Evolutionary conservation across 163 green algal species (phyloP).

Genomic region (Chlamydomonas reinhardtii): DNA sequence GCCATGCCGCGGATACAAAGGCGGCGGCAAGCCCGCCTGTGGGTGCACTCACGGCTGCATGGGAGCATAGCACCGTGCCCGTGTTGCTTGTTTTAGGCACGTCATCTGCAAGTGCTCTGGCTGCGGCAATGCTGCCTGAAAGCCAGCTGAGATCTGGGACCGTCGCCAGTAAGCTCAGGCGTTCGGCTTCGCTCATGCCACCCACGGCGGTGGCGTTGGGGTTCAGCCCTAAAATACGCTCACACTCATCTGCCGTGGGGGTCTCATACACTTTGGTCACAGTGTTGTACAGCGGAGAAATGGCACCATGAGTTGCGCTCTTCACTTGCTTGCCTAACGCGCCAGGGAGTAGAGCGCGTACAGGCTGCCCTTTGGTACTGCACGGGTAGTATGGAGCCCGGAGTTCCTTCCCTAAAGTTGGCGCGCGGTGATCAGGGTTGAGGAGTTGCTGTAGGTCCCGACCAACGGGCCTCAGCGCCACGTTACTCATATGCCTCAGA

Average conservation of each 20-base stretch:
- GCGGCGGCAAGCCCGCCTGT: too few species aligned
- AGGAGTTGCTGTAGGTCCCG: neutral
- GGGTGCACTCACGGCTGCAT: too few species aligned
- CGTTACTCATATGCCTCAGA: neutral
- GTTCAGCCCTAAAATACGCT: neutral
- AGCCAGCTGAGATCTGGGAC: neutral
- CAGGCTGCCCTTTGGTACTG: neutral
- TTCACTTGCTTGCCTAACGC: neutral
- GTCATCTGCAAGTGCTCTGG: neutral
- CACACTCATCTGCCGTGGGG: neutral
- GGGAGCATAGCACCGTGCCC: too few species aligned
- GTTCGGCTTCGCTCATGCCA: neutral
- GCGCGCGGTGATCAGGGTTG: neutral
- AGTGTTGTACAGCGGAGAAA: neutral
- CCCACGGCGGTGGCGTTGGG: neutral
- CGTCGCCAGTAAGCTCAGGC: neutral
- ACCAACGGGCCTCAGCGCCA: too few species aligned
- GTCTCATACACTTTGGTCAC: neutral
- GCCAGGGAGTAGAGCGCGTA: neutral
- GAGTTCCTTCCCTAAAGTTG: too few species aligned
- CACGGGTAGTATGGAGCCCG: neutral
- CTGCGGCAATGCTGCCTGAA: neutral
- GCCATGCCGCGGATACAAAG: too few species aligned
- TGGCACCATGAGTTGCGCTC: too few species aligned
- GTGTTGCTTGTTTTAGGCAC: too few species aligned